Conservation (phyloP, 108 stramenopile genomes). For the Cylindrotheca fusiformis region DNA sequence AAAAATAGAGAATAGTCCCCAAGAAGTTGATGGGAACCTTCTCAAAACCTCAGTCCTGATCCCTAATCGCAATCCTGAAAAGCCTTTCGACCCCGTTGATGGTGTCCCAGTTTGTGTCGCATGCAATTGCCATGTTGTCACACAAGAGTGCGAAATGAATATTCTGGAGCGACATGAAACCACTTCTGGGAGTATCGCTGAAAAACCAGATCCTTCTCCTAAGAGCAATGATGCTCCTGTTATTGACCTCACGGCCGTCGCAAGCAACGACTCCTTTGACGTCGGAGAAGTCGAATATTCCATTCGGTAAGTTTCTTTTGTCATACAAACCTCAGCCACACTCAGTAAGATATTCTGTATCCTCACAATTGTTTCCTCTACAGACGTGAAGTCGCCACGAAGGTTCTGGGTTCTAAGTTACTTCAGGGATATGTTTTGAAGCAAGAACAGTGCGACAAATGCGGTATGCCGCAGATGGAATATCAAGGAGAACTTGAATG, state of each 20-base stretch:
- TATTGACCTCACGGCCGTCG: constrained; percentile 4
- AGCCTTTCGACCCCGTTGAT: constrained; percentile 35
- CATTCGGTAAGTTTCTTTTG: constrained; percentile 25
- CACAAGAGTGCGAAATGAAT: constrained; percentile 26
- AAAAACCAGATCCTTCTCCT: constrained; percentile 2
- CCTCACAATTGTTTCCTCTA: constrained; percentile 1
- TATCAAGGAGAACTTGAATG: constrained; percentile 31
- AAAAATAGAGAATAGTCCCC: constrained; percentile 13
- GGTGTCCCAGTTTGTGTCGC: constrained; percentile 50
- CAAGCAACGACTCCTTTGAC: neutral
- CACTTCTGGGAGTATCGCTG: neutral
- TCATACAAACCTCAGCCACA: no score
- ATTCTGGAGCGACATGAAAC: constrained; percentile 26
- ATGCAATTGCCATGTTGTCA: constrained; percentile 41
- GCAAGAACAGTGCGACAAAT: constrained; percentile 40
- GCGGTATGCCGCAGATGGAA: constrained; percentile 54
- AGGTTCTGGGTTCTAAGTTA: constrained; percentile 58
- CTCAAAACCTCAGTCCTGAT: constrained; percentile 7
- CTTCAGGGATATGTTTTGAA: constrained; percentile 46
- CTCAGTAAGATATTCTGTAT: no score
- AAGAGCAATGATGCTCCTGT: constrained; percentile 20
- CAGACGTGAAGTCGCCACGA: constrained; percentile 55
- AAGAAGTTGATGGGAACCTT: neutral
- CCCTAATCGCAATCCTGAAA: constrained; percentile 12
- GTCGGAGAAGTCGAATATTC: constrained; percentile 3